phyloP scores from a whole-genome alignment of 2,329 filamentous ascomycete genomes.

The Bipolaris victoriae region DNA sequence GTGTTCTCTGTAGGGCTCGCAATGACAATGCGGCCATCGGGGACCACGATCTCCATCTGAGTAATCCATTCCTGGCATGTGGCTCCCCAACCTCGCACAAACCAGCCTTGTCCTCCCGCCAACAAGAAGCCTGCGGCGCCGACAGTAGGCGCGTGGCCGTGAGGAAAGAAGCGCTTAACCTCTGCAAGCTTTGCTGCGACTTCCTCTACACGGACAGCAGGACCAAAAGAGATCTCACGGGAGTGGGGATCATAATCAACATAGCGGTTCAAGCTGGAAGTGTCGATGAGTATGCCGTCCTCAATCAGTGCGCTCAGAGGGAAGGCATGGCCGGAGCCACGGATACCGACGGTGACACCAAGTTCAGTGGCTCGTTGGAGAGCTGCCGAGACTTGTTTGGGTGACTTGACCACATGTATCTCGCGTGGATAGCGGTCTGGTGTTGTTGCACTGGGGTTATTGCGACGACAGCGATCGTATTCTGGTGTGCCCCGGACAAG shows the following conservation, averaged over 20 bases:
- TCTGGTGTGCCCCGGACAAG: background rate
- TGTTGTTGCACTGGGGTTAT: background rate
- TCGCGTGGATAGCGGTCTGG: background rate
- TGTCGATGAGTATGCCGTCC: conserved; percentile 27
- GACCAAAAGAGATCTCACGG: conserved; percentile 20
- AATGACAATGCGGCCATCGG: conserved; percentile 36
- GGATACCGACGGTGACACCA: conserved; percentile 18
- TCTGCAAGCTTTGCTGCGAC: conserved; percentile 6
- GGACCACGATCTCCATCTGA: conserved; percentile 40
- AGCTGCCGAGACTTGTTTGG: conserved; percentile 1
- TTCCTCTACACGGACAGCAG: conserved; percentile 22
- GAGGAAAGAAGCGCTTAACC: conserved; percentile 28
- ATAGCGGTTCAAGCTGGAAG: conserved; percentile 17
- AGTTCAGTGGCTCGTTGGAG: conserved; percentile 1
- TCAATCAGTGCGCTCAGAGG: conserved; percentile 18
- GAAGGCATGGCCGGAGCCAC: conserved; percentile 26
- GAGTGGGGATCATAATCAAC: conserved; percentile 22
- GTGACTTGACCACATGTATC: background rate
- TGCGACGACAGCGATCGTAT: conserved; percentile 1
- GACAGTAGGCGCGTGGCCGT: conserved; percentile 35
- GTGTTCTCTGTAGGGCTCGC: conserved; percentile 33
- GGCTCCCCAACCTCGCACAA: conserved; percentile 37
- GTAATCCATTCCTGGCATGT: conserved; percentile 31
- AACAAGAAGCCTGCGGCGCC: conserved; percentile 33
- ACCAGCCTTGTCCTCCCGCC: conserved; percentile 39